Evolutionary conservation across 106 monocot genomes (phyloP).

Genomic region (Allium cepa): DNA sequence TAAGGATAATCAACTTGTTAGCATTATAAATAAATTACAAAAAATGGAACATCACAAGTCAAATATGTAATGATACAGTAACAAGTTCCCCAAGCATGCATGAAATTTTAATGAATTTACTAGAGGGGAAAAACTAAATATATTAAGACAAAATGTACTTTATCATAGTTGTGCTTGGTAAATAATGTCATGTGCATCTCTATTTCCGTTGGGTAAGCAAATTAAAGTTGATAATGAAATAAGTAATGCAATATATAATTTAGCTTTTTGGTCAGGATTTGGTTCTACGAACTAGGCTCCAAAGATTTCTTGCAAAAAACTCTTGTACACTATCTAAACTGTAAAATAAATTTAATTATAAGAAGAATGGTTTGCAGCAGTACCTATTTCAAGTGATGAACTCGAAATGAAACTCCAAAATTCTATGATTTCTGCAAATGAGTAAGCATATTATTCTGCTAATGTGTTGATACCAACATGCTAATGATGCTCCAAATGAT

Average conservation of each 20-base stretch:
- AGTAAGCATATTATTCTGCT: conserved; percentile 16
- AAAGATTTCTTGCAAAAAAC: too few relatives aligned
- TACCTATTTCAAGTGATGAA: conserved; percentile 20
- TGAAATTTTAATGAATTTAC: too few relatives aligned
- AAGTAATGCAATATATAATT: too few relatives aligned
- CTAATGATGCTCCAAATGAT: conserved; percentile 15
- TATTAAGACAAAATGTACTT: background rate
- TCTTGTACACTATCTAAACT: too few relatives aligned
- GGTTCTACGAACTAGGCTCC: too few relatives aligned
- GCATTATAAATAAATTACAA: background rate
- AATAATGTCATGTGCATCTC: background rate
- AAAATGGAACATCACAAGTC: background rate
- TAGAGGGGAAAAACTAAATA: background rate
- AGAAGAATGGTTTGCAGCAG: background rate
- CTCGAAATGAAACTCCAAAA: conserved; percentile 21
- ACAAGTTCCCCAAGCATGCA: too few relatives aligned
- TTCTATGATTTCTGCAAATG: conserved; percentile 21
- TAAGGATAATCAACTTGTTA: background rate
- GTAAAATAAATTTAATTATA: too few relatives aligned
- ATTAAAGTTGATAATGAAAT: too few relatives aligned
- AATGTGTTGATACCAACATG: conserved; percentile 26
- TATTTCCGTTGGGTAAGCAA: too few relatives aligned
- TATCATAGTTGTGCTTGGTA: background rate
- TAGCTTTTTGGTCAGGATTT: too few relatives aligned
- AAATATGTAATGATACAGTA: background rate